Conservation (phyloP, 768 basidiomycete genomes). For the Serpula lacrymans region DNA sequence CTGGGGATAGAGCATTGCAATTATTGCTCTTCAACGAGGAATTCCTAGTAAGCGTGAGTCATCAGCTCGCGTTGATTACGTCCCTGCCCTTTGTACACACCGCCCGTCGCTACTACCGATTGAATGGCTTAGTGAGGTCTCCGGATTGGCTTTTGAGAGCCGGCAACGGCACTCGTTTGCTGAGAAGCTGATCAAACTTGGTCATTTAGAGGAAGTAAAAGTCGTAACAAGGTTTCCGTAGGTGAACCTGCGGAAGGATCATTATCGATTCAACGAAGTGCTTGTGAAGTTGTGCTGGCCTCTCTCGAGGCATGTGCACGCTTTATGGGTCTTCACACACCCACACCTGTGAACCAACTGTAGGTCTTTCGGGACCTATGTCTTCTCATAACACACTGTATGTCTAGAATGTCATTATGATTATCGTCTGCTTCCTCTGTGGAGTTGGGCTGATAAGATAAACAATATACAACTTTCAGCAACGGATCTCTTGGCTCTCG, state of each 20-base stretch:
- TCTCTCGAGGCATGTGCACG: slow-evolving; percentile 28
- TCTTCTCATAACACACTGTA: slow-evolving; percentile 22
- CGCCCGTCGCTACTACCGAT: slow-evolving; percentile 89
- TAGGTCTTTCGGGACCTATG: slow-evolving; percentile 19
- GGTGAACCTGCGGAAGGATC: slow-evolving; percentile 82
- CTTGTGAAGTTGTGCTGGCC: no score
- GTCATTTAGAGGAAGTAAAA: slow-evolving; percentile 85
- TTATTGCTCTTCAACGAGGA: slow-evolving; percentile 92
- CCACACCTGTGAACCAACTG: slow-evolving; percentile 10
- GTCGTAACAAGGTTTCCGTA: slow-evolving; percentile 80
- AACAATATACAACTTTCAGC: slow-evolving; percentile 44
- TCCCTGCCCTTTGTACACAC: slow-evolving; percentile 91
- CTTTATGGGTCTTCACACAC: slow-evolving; percentile 22
- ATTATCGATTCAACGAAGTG: slow-evolving; percentile 43
- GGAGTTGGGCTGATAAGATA: no score
- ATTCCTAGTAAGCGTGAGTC: slow-evolving; percentile 87
- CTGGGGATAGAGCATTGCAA: slow-evolving; percentile 89
- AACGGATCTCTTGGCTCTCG: slow-evolving; percentile 76
- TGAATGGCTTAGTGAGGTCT: slow-evolving; percentile 89
- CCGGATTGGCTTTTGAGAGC: slow-evolving; percentile 68
- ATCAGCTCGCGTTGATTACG: slow-evolving; percentile 88
- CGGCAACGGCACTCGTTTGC: slow-evolving; percentile 47
- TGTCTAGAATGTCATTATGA: slow-evolving; percentile 24
- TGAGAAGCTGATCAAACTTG: slow-evolving; percentile 73
- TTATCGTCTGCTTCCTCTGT: slow-evolving; percentile 25